phyloP scores from a whole-genome alignment of 768 basidiomycete genomes.

The Tubosaeta brunneosetosa region DNA sequence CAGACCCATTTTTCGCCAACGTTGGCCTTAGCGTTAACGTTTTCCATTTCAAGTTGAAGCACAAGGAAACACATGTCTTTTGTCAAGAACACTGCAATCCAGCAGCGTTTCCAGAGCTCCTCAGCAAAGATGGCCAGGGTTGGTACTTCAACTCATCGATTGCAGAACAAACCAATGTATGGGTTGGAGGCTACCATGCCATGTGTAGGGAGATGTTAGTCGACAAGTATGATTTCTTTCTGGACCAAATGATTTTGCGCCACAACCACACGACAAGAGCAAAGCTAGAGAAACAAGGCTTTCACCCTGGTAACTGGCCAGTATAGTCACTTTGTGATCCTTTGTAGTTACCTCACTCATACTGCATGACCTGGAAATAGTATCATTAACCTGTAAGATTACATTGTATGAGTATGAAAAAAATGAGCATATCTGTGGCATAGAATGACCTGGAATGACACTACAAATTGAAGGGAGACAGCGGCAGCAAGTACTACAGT shows the following conservation, averaged over 20 bases:
- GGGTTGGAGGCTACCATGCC: conserved; percentile 34
- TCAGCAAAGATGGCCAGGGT: conserved; percentile 6
- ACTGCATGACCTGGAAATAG: too few species aligned
- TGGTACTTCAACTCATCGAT: conserved; percentile 37
- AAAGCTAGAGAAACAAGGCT: not conserved
- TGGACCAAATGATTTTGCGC: conserved; percentile 35
- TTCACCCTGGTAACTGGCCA: conserved; percentile 2
- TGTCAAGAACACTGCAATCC: conserved; percentile 33
- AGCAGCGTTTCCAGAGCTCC: conserved; percentile 25
- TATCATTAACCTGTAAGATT: not conserved
- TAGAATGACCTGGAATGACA: too few species aligned
- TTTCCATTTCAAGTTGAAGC: conserved; percentile 37
- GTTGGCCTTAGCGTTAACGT: conserved; percentile 32
- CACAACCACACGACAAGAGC: conserved; percentile 12
- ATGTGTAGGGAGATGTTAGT: conserved; percentile 33
- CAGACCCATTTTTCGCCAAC: conserved; percentile 3
- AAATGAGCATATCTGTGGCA: too few species aligned
- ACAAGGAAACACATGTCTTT: conserved; percentile 22
- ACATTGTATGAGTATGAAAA: not conserved
- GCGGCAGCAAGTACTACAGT: too few species aligned
- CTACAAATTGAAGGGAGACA: too few species aligned
- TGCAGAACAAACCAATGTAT: conserved; percentile 34
- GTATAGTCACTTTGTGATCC: not conserved
- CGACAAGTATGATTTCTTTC: conserved; percentile 32
- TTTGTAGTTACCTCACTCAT: not conserved